Evolutionary conservation across 2,329 filamentous ascomycete species (phyloP).

Genomic region (Neonectria faginata): DNA sequence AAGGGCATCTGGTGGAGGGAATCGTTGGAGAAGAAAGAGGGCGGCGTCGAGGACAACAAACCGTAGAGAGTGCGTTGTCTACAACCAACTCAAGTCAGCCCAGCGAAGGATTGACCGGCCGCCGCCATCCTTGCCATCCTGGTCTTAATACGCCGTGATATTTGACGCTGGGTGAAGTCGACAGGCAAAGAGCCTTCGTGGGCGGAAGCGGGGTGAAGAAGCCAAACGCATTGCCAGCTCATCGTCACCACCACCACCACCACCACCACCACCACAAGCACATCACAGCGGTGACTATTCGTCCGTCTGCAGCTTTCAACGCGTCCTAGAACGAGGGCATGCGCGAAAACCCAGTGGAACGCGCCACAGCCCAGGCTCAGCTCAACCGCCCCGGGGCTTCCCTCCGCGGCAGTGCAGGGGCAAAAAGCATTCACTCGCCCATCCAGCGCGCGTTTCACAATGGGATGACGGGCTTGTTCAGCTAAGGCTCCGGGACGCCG

Average conservation of each 20-base stretch:
- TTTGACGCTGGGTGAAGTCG: conserved; percentile 13
- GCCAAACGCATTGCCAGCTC: conserved; percentile 25
- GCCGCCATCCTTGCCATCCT: conserved; percentile 21
- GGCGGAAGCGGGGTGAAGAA: conserved; percentile 24
- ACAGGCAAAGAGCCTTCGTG: conserved; percentile 16
- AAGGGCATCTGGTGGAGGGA: not conserved
- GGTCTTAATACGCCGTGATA: conserved; percentile 25
- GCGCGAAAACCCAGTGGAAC: not conserved
- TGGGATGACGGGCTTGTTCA: conserved; percentile 15
- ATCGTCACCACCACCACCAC: conserved; percentile 22
- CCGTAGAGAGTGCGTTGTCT: not conserved
- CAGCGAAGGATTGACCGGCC: conserved; percentile 5
- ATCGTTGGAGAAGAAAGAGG: not conserved
- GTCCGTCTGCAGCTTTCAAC: not conserved
- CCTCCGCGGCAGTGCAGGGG: not conserved
- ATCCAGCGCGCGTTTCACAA: conserved; percentile 19
- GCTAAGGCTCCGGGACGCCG: not conserved
- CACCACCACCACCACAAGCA: conserved; percentile 6
- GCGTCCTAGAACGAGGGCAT: not conserved
- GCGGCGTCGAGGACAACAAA: not conserved
- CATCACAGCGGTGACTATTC: not conserved
- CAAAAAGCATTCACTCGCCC: conserved; percentile 6
- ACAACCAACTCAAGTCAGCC: not conserved
- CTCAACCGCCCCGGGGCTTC: conserved; percentile 13
- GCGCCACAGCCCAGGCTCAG: conserved; percentile 15